phyloP scores from a whole-genome alignment of 768 basidiomycete species.

The Amanita phalloides region DNA sequence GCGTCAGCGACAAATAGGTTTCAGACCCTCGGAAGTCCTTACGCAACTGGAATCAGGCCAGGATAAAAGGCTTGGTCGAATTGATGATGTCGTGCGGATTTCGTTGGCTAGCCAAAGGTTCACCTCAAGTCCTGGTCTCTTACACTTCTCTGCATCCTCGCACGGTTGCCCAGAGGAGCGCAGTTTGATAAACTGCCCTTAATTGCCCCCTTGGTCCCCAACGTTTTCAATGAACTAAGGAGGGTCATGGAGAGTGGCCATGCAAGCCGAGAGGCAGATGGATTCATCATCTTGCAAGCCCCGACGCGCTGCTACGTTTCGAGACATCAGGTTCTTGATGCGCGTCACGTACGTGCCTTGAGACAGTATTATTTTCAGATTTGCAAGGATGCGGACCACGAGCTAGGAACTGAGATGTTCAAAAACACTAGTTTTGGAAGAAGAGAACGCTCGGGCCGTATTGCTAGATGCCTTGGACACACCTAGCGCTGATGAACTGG shows the following conservation, averaged over 20 bases:
- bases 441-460: neutral
- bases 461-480: neutral
- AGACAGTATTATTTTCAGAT: neutral
- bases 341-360: neutral
- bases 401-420: neutral
- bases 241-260: neutral
- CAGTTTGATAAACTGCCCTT: neutral
- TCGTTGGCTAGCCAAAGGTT: neutral
- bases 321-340: neutral
- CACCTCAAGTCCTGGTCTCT: neutral
- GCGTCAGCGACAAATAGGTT: neutral
- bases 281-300: neutral
- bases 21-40: neutral
- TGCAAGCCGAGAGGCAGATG: constrained; percentile 2
- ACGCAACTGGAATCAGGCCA: neutral
- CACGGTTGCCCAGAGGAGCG: neutral
- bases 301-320: neutral
- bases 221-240: neutral
- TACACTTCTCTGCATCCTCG: neutral
- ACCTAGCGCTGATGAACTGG: neutral
- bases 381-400: neutral
- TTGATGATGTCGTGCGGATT: neutral
- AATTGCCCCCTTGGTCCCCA: neutral
- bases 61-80: neutral
- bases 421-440: neutral